A percentile compares a stretch with the other conserved stretches of the same genome.
Conservation (phyloP, 805 yeast species). For the Hanseniaspora mollemarum region DNA sequence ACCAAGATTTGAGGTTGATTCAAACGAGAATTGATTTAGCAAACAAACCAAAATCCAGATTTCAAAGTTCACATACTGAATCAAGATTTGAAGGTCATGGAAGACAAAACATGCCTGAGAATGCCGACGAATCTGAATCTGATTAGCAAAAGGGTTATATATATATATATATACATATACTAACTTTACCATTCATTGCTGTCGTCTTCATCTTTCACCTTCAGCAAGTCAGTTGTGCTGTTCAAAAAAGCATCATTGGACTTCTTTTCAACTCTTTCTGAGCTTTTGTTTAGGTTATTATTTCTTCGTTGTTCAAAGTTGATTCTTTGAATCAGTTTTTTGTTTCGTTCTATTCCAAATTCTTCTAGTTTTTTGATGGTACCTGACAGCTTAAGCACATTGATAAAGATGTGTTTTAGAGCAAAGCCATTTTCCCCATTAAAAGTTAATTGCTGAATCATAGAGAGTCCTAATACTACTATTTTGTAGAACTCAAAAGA, state of each 20-base stretch:
- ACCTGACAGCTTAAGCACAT: conserved; percentile 66
- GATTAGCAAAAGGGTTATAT: not conserved
- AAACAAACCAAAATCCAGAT: not conserved
- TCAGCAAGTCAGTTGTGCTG: not conserved
- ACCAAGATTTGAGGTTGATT: not conserved
- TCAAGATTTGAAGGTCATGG: conserved; percentile 5
- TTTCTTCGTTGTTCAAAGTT: conserved; percentile 3
- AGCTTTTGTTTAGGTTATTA: not conserved
- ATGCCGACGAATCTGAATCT: no score
- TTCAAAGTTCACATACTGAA: not conserved
- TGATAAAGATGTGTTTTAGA: conserved; percentile 25
- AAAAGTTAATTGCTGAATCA: conserved; percentile 32
- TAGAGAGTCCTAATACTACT: conserved; percentile 55
- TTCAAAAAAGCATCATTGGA: not conserved
- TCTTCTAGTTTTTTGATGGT: conserved; percentile 77
- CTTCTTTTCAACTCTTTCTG: not conserved
- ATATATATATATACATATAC: not conserved
- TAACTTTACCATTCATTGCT: not conserved
- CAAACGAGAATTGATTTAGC: not conserved
- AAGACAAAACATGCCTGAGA: not conserved
- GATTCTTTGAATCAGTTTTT: conserved; percentile 25
- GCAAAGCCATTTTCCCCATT: not conserved
- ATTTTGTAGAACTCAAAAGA: conserved; percentile 50
- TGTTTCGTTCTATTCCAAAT: conserved; percentile 45
- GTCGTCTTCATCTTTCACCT: not conserved